Conservation (phyloP, 179 eudicot species). For the Sideroxylon spinosum region DNA sequence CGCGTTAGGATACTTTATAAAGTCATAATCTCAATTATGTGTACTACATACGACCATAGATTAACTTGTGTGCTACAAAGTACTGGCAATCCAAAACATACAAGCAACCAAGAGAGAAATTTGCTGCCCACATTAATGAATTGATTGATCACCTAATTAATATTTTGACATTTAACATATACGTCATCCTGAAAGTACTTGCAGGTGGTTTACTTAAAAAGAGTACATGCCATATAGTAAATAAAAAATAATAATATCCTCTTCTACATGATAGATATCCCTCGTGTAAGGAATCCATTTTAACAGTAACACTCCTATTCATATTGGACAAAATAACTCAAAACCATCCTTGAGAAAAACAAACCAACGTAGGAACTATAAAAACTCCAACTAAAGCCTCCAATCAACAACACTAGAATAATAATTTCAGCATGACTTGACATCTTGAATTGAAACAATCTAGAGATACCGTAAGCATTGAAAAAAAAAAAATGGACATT, state of each 20-base stretch:
- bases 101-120: neutral
- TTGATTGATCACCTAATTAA: neutral
- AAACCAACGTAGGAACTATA: neutral
- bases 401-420: neutral
- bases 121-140: neutral
- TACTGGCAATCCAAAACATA: neutral
- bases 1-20: neutral
- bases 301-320: neutral
- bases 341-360: neutral
- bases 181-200: neutral
- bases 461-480: neutral
- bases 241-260: neutral
- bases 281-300: neutral
- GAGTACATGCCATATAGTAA: neutral
- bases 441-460: neutral
- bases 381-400: neutral
- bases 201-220: neutral
- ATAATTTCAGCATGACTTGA: neutral
- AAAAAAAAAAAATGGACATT: too few relatives aligned
- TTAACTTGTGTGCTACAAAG: too few relatives aligned
- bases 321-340: neutral
- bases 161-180: neutral
- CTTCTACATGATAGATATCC: neutral
- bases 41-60: neutral
- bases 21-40: neutral